Base-by-base conservation (phyloP, 2,329 filamentous ascomycete species). In the Cladophialophora exuberans region DNA sequence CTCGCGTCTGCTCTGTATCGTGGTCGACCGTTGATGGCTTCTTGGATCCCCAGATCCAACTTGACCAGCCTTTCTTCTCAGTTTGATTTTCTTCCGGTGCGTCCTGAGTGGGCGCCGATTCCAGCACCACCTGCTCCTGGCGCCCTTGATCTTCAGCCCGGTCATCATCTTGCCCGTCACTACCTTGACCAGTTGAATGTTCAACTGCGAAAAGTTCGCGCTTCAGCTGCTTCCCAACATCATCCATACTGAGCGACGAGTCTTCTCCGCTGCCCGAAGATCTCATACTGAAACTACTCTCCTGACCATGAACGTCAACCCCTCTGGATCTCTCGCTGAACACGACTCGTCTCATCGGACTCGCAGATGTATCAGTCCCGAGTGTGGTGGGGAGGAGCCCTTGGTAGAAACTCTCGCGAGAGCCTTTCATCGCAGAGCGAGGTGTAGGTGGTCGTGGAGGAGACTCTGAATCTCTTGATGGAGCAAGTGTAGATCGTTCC, bases 221-320 rank as follows among this genome's bases (percentile, higher is more conserved):
- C 22, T 41, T 43, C 53, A 57, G 42, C 47, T 59, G 52, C 36
- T 26, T n/a, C 4, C 46, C 47, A 25, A 50, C 41, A 15, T 57
- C 54, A 23, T 48, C 46, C 22, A n/a, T n/a, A n/a, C 33, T 44
- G 35, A 43, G 38, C 15, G 52, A 38, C n/a, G 55, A 52, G 25
- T 56, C 55, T n/a, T 58, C 58, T n/a, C n/a, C n/a, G n/a, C n/a
- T n/a, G 41, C 33, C 56, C 3, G 28, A 36, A 4, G 55, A 58
- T 38, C 53, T 59, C 45, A 62, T 59, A 36, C 62, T 65, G 39
- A 62, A 62, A 28, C 59, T 62, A 54, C 61, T 62, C 39, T 65
- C 62, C 42, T 61, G 49, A 11, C 62, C 62, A 35, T 61, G 38
- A 28, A 64, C 54, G 42, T 62, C 59, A 13, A 65, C 57, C 13